Evolutionary conservation across 768 basidiomycete species (phyloP).

Genomic region (Inosperma sp.): DNA sequence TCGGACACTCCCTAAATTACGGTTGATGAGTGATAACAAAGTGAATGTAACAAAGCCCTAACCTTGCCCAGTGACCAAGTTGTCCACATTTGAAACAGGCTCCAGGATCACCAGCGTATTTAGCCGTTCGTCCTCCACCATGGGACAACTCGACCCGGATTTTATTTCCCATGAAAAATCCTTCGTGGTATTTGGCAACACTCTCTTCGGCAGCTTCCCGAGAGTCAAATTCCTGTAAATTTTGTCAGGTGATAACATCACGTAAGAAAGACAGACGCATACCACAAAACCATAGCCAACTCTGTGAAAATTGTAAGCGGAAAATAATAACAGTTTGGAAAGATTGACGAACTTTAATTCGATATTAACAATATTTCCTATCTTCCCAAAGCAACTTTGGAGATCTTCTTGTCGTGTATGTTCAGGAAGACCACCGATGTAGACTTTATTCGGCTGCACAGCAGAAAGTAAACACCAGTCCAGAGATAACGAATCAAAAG

Average conservation of each 20-base stretch:
- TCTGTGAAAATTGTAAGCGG: constrained; percentile 36
- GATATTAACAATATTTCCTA: constrained; percentile 68
- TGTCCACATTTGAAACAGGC: constrained; percentile 87
- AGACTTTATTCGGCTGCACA: constrained; percentile 89
- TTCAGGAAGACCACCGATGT: constrained; percentile 86
- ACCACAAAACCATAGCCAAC: constrained; percentile 90
- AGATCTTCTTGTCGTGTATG: constrained; percentile 82
- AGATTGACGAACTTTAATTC: constrained; percentile 69
- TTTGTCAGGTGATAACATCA: constrained; percentile 9
- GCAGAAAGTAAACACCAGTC: constrained; percentile 67
- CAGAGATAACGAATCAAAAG: constrained; percentile 51
- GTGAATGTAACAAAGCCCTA: constrained; percentile 19
- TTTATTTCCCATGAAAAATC: constrained; percentile 89
- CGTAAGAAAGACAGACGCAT: constrained; percentile 29
- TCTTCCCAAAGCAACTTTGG: constrained; percentile 81
- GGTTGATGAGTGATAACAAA: constrained; percentile 4
- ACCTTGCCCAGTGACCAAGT: constrained; percentile 89
- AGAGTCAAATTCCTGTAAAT: constrained; percentile 71
- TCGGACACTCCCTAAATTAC: constrained; percentile 64
- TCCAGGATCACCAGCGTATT: constrained; percentile 79
- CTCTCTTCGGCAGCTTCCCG: constrained; percentile 82
- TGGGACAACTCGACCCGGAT: constrained; percentile 85
- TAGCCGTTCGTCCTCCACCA: constrained; percentile 76
- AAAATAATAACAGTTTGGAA: constrained; percentile 11
- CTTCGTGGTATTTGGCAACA: constrained; percentile 84